A percentile compares a stretch with the other conserved stretches of the same genome.
These are phyloP conservation scores for Styphnolobium japonicum DNA, from an alignment of 306 rosid genomes.

Conservation along the genomic window DNA sequence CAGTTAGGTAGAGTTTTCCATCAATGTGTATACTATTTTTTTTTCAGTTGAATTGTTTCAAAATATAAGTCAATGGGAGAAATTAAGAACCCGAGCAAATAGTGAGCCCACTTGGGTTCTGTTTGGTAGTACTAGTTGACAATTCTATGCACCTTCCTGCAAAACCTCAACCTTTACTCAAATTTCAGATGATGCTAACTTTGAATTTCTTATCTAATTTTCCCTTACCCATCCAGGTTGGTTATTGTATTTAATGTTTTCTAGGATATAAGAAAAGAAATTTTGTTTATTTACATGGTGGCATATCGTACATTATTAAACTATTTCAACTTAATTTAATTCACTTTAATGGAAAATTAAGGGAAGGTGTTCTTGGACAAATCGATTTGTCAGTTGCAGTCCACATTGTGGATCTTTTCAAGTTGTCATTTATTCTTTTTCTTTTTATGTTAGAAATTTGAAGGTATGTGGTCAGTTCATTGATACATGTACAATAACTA, in stretches of 20 bases:
- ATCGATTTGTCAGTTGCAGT: conserved; percentile 23
- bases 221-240: conserved; percentile 8
- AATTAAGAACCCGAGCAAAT: background rate
- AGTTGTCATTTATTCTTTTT: background rate
- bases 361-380: conserved; percentile 30
- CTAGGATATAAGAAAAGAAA: background rate
- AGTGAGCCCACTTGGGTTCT: conserved; percentile 25
- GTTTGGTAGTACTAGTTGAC: conserved; percentile 25
- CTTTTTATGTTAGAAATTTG: background rate
- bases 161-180: conserved; percentile 15
- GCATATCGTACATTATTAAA: background rate
- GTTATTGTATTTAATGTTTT: background rate
- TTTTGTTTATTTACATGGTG: background rate
- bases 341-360: background rate
- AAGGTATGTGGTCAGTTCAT: background rate
- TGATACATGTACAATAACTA: background rate
- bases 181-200: conserved; percentile 1
- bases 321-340: background rate
- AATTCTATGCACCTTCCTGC: conserved; percentile 14
- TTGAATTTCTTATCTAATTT: conserved; percentile 11
- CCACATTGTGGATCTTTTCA: conserved; percentile 6
- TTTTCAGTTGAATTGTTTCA: background rate
- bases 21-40: conserved; percentile 1
- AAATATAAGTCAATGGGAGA: conserved; percentile 4
- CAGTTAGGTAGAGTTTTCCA: conserved; percentile 30